phyloP scores from a whole-genome alignment of 371 early-diverging fungal species.

The Rhizopus microsporus region DNA sequence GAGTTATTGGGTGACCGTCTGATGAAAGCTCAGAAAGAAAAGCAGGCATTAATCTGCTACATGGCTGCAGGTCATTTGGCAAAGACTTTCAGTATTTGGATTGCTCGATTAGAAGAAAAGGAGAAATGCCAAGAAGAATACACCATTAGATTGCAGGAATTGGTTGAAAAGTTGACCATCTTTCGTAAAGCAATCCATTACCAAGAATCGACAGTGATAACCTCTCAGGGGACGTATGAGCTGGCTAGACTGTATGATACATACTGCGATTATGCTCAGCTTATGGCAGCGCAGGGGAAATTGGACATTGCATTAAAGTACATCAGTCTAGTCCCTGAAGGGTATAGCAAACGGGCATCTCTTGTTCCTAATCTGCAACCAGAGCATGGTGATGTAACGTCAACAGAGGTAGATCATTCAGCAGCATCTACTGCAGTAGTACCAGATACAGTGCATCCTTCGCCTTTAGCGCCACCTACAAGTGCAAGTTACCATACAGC shows the following conservation, averaged over 20 bases:
- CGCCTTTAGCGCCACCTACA: neutral
- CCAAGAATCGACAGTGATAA: conserved; percentile 36
- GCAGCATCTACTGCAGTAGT: no score
- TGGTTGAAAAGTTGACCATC: conserved; percentile 89
- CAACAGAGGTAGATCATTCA: neutral
- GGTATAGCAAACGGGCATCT: conserved; percentile 38
- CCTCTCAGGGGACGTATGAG: conserved; percentile 38
- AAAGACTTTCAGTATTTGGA: conserved; percentile 85
- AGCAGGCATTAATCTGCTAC: conserved; percentile 80
- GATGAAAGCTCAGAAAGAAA: conserved; percentile 36
- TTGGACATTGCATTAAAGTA: conserved; percentile 73
- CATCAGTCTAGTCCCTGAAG: conserved; percentile 66
- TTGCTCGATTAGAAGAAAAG: conserved; percentile 32
- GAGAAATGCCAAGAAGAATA: conserved; percentile 31
- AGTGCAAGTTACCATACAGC: neutral
- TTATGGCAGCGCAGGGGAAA: conserved; percentile 76
- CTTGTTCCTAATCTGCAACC: no score
- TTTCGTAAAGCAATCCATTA: conserved; percentile 88
- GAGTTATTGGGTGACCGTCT: conserved; percentile 71
- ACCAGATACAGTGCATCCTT: no score
- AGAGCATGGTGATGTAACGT: neutral
- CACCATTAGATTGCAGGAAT: conserved; percentile 56
- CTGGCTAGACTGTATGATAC: conserved; percentile 76
- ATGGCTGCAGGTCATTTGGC: conserved; percentile 84
- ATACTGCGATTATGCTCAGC: conserved; percentile 84